A percentile compares a stretch with the other conserved stretches of the same genome.
Evolutionary conservation across 768 basidiomycete species (phyloP).

Genomic region (Atractiella rhizophila): DNA sequence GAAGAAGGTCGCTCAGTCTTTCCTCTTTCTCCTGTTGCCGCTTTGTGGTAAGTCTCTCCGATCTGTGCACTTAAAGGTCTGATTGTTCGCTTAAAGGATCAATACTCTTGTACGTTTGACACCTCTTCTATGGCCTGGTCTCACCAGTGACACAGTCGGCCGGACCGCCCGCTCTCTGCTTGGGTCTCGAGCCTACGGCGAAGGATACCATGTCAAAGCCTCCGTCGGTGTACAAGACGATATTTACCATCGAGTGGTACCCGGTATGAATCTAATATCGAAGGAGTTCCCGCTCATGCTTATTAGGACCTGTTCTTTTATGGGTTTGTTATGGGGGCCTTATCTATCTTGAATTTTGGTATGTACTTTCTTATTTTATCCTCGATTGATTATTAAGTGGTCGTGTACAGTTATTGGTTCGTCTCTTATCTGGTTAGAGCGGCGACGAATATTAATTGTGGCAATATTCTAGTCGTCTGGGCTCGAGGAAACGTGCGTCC

Average conservation of each 20-base stretch:
- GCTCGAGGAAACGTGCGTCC: no score
- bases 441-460: slow-evolving; percentile 16
- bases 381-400: not conserved
- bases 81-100: no score
- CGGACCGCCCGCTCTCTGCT: slow-evolving; percentile 22
- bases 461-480: not conserved
- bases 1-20: slow-evolving; percentile 29
- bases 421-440: slow-evolving; percentile 21
- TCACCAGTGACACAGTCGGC: slow-evolving; percentile 17
- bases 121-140: not conserved
- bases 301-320: slow-evolving; percentile 21
- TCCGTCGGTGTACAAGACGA: slow-evolving; percentile 13
- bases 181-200: slow-evolving; percentile 23
- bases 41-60: no score
- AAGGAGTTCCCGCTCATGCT: slow-evolving; percentile 20
- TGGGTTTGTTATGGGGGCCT: slow-evolving; percentile 19
- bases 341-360: not conserved
- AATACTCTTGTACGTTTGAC: slow-evolving; percentile 14
- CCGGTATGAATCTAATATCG: no score
- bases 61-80: no score
- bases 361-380: no score
- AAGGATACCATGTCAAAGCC: slow-evolving; percentile 21
- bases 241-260: slow-evolving; percentile 1
- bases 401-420: slow-evolving; percentile 1
- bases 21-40: slow-evolving; percentile 24